Base-by-base conservation (phyloP, 495 filamentous ascomycete species). In the Penicillium roqueforti region DNA sequence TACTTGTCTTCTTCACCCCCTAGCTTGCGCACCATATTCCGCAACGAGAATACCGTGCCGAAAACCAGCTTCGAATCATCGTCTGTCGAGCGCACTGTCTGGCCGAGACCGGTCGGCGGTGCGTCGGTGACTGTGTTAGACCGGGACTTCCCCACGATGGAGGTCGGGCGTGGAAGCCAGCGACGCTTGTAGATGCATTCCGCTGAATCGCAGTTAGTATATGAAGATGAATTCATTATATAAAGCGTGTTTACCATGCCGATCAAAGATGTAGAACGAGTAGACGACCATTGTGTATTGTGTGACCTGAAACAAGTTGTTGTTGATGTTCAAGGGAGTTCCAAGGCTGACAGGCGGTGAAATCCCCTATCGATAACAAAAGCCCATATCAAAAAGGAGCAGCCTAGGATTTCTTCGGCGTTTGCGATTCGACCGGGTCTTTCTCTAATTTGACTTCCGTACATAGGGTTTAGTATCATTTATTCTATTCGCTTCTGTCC, bases 261-360 rank as follows among this genome's bases (percentile, higher is more conserved):
- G 87, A 71, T 98, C 93, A 62, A 98, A 98, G 65, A 98, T 96
- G 78, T 96, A 97, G 75, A 97, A 95, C 36, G 91, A 91, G 72
- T 96, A 97, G 65, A 97, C 87, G 51, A 87, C 83, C 93, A 97
- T 97, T 55, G 68, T 74, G 57, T 41, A 29, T 22, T 13, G 22
- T 45, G 50, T 28, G 46, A 58, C 36, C 41, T n/a, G 42, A 19
- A 11, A 8, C 16, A 22, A 47, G 47, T 51, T 11, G 47, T 60
- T 53, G 61, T 59, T 64, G 61, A 59, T 60, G 56, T 65, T 65
- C 58, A 67, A 60, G 63, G 53, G 63, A 59, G 37, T 45, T 19
- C 32, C 32, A n/a, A 16, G 19, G 31, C 19, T 19, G 42, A 23
- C 23, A 25, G 64, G 61, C 64, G 61, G 64, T 64, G 61, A 65